Conservation (phyloP, 116 monocot genomes). For the Iris pallida region DNA sequence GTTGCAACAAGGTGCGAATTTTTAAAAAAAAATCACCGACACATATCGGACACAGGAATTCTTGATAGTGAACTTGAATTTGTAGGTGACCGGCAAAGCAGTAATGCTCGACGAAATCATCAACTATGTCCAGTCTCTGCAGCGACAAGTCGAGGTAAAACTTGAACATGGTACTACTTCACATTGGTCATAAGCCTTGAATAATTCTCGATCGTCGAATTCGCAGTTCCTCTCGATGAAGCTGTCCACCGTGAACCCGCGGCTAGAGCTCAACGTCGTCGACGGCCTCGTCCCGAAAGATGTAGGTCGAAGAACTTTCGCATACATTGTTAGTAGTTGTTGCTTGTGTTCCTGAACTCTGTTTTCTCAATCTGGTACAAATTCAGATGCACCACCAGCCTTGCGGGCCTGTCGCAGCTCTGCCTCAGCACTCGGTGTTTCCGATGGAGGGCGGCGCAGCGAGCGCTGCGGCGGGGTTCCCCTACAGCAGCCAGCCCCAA, state of each 20-base stretch:
- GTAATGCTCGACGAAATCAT: constrained; percentile 75
- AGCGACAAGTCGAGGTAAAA: constrained; percentile 68
- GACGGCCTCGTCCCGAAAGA: constrained; percentile 27
- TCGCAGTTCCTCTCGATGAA: constrained; percentile 74
- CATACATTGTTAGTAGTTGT: no score
- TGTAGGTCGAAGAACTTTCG: no score
- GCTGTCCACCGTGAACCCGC: constrained; percentile 33
- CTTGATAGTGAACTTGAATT: neutral
- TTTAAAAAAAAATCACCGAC: no score
- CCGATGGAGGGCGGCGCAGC: constrained; percentile 14
- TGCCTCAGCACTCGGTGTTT: constrained; percentile 11
- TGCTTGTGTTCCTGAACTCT: no score
- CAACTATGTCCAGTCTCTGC: constrained; percentile 76
- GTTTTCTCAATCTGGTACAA: no score
- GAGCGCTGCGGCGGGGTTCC: neutral
- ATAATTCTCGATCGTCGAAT: neutral
- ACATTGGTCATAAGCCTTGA: neutral
- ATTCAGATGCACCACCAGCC: constrained; percentile 16
- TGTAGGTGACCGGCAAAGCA: constrained; percentile 63
- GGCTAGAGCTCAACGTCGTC: constrained; percentile 20
- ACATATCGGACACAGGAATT: neutral
- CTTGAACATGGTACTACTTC: neutral
- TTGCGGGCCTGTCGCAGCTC: constrained; percentile 6
- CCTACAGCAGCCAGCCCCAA: constrained; percentile 14
- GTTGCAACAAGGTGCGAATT: constrained; percentile 82